Conservation (phyloP, 352 stramenopile genomes). For the Pythium brachiatum region DNA sequence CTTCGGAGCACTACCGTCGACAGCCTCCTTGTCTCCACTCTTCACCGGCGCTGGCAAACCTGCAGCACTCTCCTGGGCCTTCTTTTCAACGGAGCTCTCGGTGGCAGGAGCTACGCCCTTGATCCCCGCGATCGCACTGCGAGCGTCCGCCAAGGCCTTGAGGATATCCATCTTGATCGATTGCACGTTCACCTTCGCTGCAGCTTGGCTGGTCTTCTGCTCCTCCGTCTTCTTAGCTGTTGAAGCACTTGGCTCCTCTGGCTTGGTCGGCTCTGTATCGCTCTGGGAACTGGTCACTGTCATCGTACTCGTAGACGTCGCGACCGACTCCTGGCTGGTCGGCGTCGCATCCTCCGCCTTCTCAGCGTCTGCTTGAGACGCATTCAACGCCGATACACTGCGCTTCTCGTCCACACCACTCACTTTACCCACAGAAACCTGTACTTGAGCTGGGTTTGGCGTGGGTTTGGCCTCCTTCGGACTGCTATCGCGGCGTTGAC, state of each 20-base stretch:
- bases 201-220: background rate
- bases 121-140: conserved; percentile 72
- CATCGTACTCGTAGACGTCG: conserved; percentile 5
- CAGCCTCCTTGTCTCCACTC: background rate
- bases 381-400: background rate
- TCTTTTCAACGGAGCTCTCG: background rate
- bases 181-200: conserved; percentile 49
- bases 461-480: background rate
- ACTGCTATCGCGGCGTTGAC: conserved; percentile 1
- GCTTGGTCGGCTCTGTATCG: conserved; percentile 4
- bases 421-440: background rate
- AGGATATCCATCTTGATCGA: conserved; percentile 82
- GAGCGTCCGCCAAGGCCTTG: conserved; percentile 70
- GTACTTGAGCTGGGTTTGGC: background rate
- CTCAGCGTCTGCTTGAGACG: background rate
- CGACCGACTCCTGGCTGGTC: conserved; percentile 21
- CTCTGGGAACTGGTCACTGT: conserved; percentile 9
- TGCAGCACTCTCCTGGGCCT: background rate
- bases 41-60: background rate
- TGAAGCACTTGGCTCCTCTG: background rate
- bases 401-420: background rate
- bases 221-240: background rate
- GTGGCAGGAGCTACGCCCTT: conserved; percentile 24
- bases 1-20: background rate
- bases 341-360: conserved; percentile 9